Evolutionary conservation across 2,329 filamentous ascomycete genomes (phyloP), one percentile per base, ranked within the genome.

Genomic region (Verticillium tricorpus): DNA sequence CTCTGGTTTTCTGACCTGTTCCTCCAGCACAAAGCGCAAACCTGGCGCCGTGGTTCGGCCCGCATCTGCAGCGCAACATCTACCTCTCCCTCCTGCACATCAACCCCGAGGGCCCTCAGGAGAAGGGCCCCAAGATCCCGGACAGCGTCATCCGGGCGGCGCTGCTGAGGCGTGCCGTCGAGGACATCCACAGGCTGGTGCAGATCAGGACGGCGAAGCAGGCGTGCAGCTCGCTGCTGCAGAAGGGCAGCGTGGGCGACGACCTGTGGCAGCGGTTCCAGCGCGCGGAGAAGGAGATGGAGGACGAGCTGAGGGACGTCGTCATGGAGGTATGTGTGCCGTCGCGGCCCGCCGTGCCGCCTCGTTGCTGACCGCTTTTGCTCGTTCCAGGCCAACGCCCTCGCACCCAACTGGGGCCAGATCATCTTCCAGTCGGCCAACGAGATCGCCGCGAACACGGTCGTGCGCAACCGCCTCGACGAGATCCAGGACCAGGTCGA

Each of bases 361-460:
- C 50, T 55, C 59, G 60, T 60, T 15, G 60, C 55, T 60, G 58
- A 63, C 25, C 19, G 45, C 19, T 62, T 61, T 6, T 28, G 22
- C 60, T 19, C 52, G 22, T 60, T 19, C 52, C 67, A 97, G 92
- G 95, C 96, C 70, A 98, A 98, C 74, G 93, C 91, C 22, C 90
- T 97, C 66, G 84, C 87, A 1, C 89, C 91, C 57, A 89, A 89
- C 75, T 99, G 95, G 95, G 95, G 95, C 64, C 89, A 95, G 73
- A 87, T 86, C 61, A 98, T 99, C 74, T 99, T 99, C 85, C 95
- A 99, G 77, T 93, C 91, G 56, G 95, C 95, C 61, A 96, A 96
- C 77, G 95, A 99, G 77, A 97, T 99, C 77, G 88, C 90, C 63
- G 89, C 92, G 72, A 97, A 97, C 78, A 85, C 86, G 52, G 78